Evolutionary conservation across 805 yeast genomes (phyloP), one percentile per base, ranked within the genome.

Genomic region (Spathaspora boniae): DNA sequence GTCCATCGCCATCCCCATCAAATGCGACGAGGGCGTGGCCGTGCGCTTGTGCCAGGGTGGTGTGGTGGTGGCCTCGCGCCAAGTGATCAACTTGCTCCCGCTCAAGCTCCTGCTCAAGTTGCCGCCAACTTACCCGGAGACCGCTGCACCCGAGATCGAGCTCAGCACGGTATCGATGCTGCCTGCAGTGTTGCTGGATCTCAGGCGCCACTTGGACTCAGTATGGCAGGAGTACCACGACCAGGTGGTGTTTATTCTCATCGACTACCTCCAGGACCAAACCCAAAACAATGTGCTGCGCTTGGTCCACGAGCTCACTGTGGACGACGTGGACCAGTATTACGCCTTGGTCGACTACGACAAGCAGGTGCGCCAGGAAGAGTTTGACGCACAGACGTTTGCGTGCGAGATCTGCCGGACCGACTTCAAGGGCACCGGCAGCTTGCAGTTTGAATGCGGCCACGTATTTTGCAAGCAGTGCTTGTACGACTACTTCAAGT

Each of bases 351-450:
- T 45, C 6, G 40, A 47, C 2, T 53, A 53, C 37, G 53, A 64
- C 37, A 23, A 42, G 9, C n/a, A 38, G 4, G 50, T 48, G 3
- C 17, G 33, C 12, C 36, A 45, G 9, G 34, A 46, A 1, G 53
- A 56, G 9, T 72, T 71, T 42, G 41, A 60, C 5, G 36, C 40
- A 9, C 44, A 48, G 8, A 67, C 78, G 5, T 74, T 68, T 41
- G 45, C 56, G 3, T 80, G 85, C 50, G 73, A 70, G n/a, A 76
- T 80, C 0, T 80, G 86, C 48, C 73, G 75, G 42, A 67, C 60
- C 16, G 66, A 61, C 21, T 57, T 55, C 32, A 72, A 71, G 38
- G 85, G 85, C 1, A 35, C 26, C 0, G 38, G 48, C 4, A 70
- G 75, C 44, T 45, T 54, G 9, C 30, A 41, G 31, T 58, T 70